Base-by-base conservation (phyloP, 768 basidiomycete species). In the Russula emetica region DNA sequence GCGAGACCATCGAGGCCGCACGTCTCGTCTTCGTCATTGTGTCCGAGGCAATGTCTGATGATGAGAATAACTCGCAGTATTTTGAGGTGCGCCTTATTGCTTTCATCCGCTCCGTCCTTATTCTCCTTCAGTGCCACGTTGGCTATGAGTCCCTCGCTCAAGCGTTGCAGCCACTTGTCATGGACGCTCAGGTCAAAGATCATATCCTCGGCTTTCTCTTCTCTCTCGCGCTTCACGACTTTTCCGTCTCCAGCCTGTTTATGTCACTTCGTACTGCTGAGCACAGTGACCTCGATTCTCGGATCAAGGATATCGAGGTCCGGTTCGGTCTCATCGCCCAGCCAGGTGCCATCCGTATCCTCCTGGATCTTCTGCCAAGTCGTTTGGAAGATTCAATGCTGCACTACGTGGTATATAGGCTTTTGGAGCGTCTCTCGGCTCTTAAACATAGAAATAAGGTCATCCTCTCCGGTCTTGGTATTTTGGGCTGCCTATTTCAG, bases 361-460 rank as follows among this genome's bases (percentile, higher is more conserved):
- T 92, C 13, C 85, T 84, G 79, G 76, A 80, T 22, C 71, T 81
- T 14, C 74, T 76, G 45, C 76, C 74, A 44, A 70, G 72, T 24
- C 70, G 72, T 40, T 64, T 72, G 40, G 73, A 75, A 32, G 78
- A 81, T 59, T 53, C 69, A 0, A 68, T 74, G 20, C 73, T 85
- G 67, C 82, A 85, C 13, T 82, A 83, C 62, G 77, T 79, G 24
- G 72, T 85, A 9, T 82, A 82, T 72, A 86, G 82, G 69, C 72
- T 88, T 13, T 74, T 90, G 57, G 91, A 92, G 63, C 76, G 81
- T 3, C 76, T 92, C 3, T 80, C 83, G 5, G 76, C 76, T 8
- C 76, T 79, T 34, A 84, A 78, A 62, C 91, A 92, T 72, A 78
- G 86, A 40, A 92, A 92, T 70, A 84, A 84, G 24, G 86, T 84